These are phyloP conservation scores for Globisporangium emineosum DNA, from an alignment of 352 stramenopile species.

Conservation along the genomic window DNA sequence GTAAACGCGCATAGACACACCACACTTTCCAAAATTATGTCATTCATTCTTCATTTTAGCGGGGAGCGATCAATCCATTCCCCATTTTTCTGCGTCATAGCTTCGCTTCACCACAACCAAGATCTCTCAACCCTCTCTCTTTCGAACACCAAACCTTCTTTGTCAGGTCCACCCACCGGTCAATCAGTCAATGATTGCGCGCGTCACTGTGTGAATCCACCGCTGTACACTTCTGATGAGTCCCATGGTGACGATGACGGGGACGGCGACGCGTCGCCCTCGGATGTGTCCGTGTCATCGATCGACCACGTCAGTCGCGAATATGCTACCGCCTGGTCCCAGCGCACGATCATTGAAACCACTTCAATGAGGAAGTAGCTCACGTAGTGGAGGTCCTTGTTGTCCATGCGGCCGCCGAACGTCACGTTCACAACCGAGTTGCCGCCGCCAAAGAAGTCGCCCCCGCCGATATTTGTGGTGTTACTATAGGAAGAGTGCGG, in stretches of 20 bases:
- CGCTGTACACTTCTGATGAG: slow-evolving; percentile 11
- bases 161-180: background rate
- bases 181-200: background rate
- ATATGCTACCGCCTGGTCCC: slow-evolving; percentile 18
- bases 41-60: background rate
- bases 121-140: too few species aligned
- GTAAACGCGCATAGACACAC: too few species aligned
- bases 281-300: slow-evolving; percentile 1
- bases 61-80: background rate
- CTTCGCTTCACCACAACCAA: background rate
- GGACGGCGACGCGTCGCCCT: background rate
- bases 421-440: slow-evolving; percentile 34
- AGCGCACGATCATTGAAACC: slow-evolving; percentile 21
- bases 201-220: background rate
- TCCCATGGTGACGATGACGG: background rate
- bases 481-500: background rate
- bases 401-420: slow-evolving; percentile 43
- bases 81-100: background rate
- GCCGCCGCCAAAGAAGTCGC: background rate
- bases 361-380: slow-evolving; percentile 22
- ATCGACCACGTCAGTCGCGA: slow-evolving; percentile 14
- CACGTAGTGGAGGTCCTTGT: slow-evolving; percentile 33
- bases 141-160: slow-evolving; percentile 1
- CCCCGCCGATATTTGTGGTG: background rate
- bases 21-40: background rate